Base-by-base conservation (phyloP, 306 rosid genomes). In the Myrica gale region DNA sequence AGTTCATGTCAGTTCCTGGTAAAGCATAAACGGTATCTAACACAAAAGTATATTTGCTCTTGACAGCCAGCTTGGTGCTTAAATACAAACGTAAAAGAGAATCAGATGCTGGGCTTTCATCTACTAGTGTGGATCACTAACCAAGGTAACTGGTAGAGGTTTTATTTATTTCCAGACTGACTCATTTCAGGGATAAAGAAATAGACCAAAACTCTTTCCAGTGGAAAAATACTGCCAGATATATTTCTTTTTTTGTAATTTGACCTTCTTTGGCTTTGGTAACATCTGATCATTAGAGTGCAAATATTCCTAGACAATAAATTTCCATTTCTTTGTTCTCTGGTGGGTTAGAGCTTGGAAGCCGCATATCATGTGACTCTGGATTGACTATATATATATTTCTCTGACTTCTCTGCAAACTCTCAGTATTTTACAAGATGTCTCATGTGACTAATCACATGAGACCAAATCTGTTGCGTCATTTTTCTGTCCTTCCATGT, bases 321-420 rank as follows among this genome's bases (percentile, higher is more conserved):
- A 12, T 15, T 15, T 5, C 47, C 47, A 44, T 44, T 55, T 55
- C 61, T 39, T 45, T 84, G 88, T 88, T 80, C 57, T 85, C 45
- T 77, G 45, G 82, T 74, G 51, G 71, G 77, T 70, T 70, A 66
- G 77, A 83, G 85, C 92, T 75, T 82, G 86, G 92, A 85, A 85
- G 82, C 88, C 80, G 84, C 82, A 58, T 75, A 74, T 86, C 95
- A 88, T 89, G 97, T 88, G 95, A 86, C 82, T 69, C 73, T 84
- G 73, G 78, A 79, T 80, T 77, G 71, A 83, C 67, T n/a, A n/a
- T 56, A 26, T 26, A 26, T 26, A 76, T 80, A 75, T 84, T 78
- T 82, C 53, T 74, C 82, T 83, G 85, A 82, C 84, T 84, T 75
- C 78, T 80, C 69, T 84, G 72, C 80, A 78, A 79, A 72, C 65